phyloP scores from a whole-genome alignment of 2,329 filamentous ascomycete species.

The Botrytis squamosa region DNA sequence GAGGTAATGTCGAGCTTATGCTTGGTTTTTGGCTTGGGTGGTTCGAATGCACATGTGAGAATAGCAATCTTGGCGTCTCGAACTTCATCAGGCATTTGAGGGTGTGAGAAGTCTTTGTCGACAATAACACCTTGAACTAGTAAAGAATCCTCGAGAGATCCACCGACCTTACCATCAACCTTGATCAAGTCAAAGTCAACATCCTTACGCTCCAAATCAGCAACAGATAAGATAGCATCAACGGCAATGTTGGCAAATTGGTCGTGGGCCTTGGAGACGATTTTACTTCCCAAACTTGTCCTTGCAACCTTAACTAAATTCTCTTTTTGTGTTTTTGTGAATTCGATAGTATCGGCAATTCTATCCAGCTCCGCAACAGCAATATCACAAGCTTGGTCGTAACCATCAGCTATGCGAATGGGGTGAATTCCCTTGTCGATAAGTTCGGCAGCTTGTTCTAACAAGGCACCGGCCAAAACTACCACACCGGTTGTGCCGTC shows the following conservation, averaged over 20 bases:
- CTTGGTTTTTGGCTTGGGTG: slow-evolving; percentile 99
- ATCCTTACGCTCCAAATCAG: slow-evolving; percentile 92
- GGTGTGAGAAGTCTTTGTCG: slow-evolving; percentile 99
- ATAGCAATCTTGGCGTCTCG: slow-evolving; percentile 96
- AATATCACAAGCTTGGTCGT: slow-evolving; percentile 96
- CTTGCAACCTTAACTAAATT: slow-evolving; percentile 94
- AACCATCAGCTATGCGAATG: slow-evolving; percentile 96
- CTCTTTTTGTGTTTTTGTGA: slow-evolving; percentile 73
- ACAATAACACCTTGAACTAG: slow-evolving; percentile 97
- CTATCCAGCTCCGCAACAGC: slow-evolving; percentile 88
- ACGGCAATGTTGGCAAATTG: slow-evolving; percentile 97
- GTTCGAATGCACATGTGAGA: slow-evolving; percentile 95
- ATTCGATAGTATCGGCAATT: slow-evolving; percentile 89
- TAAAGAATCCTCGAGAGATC: slow-evolving; percentile 86
- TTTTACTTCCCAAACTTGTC: slow-evolving; percentile 96
- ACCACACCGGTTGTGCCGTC: slow-evolving; percentile 98
- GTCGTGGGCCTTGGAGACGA: slow-evolving; percentile 97
- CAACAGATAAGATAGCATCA: slow-evolving; percentile 93
- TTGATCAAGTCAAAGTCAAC: slow-evolving; percentile 99
- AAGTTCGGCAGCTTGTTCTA: slow-evolving; percentile 94
- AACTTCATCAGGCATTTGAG: slow-evolving; percentile 97
- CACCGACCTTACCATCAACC: slow-evolving; percentile 97
- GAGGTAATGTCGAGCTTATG: slow-evolving; percentile 97
- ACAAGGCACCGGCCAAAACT: slow-evolving; percentile 86
- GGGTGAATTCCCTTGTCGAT: slow-evolving; percentile 99